These are phyloP conservation scores for Alternaria triticimaculans DNA, from an alignment of 2,329 filamentous ascomycete genomes.

Conservation along the genomic window DNA sequence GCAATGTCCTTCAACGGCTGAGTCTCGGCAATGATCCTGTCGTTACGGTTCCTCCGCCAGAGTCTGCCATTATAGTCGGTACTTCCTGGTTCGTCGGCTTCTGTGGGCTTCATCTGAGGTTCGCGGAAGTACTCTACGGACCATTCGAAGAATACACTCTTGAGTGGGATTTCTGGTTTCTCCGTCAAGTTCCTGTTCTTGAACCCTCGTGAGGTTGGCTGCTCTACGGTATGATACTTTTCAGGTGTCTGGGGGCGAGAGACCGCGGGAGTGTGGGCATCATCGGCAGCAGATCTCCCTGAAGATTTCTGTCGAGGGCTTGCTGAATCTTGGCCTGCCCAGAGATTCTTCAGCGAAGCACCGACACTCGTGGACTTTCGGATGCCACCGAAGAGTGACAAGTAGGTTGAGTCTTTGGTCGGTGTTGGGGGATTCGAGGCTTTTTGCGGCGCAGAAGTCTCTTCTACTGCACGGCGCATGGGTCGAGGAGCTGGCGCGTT, in stretches of 20 bases:
- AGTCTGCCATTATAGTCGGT: slow-evolving; percentile 94
- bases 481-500: slow-evolving; percentile 54
- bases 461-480: slow-evolving; percentile 45
- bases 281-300: slow-evolving; percentile 59
- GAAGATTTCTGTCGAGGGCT: slow-evolving; percentile 36
- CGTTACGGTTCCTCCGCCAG: slow-evolving; percentile 91
- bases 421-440: slow-evolving; percentile 55
- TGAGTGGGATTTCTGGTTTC: slow-evolving; percentile 72
- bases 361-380: slow-evolving; percentile 70
- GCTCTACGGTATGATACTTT: slow-evolving; percentile 72
- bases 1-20: slow-evolving; percentile 92
- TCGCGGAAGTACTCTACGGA: slow-evolving; percentile 97
- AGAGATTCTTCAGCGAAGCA: slow-evolving; percentile 68
- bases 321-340: slow-evolving; percentile 48
- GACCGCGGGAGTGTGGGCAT: slow-evolving; percentile 72
- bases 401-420: slow-evolving; percentile 65
- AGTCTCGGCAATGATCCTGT: slow-evolving; percentile 88
- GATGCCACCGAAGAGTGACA: slow-evolving; percentile 61
- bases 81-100: slow-evolving; percentile 94
- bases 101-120: slow-evolving; percentile 95
- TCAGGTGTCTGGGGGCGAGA: slow-evolving; percentile 69
- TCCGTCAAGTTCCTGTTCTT: slow-evolving; percentile 66
- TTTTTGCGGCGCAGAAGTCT: slow-evolving; percentile 51
- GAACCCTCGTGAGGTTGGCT: slow-evolving; percentile 81
- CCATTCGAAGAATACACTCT: slow-evolving; percentile 90